Percentiles rank a stretch among this genome's conserved stretches.
Conservation (phyloP, 2,329 filamentous ascomycete species). For the Curvularia spicifera region DNA sequence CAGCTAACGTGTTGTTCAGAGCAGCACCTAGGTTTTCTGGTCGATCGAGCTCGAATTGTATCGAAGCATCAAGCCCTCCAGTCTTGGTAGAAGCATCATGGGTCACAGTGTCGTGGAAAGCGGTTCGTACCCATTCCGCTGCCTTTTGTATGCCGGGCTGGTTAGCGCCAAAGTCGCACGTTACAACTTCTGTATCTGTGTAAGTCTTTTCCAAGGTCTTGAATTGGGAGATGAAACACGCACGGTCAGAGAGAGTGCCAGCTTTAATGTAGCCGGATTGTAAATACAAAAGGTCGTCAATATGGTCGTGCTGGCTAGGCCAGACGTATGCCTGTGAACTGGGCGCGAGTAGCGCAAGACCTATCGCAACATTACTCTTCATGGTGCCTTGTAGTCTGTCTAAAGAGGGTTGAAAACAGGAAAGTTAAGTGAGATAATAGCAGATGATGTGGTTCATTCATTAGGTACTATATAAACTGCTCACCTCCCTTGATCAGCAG, state of each 20-base stretch:
- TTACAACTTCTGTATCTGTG: conserved; percentile 17
- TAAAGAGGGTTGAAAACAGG: background rate
- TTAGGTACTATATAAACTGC: background rate
- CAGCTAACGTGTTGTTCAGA: conserved; percentile 44
- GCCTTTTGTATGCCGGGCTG: conserved; percentile 32
- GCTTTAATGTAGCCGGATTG: conserved; percentile 10
- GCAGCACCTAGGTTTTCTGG: conserved; percentile 40
- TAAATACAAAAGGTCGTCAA: conserved; percentile 14
- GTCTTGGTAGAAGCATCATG: conserved; percentile 35
- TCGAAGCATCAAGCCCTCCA: conserved; percentile 47
- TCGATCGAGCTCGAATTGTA: conserved; percentile 42
- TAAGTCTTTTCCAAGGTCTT: background rate
- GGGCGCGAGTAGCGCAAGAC: conserved; percentile 11
- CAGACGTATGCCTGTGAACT: conserved; percentile 17
- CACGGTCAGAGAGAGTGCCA: conserved; percentile 13
- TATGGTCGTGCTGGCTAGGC: conserved; percentile 15
- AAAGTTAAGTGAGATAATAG: background rate
- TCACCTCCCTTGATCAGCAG: background rate
- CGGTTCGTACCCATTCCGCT: conserved; percentile 42
- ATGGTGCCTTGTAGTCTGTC: background rate
- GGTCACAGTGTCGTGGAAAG: conserved; percentile 47
- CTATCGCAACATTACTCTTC: background rate
- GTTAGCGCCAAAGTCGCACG: conserved; percentile 24
- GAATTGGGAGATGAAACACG: background rate
- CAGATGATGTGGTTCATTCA: background rate